phyloP scores from a whole-genome alignment of 371 early-diverging fungal species.

The Mortierella sp. region DNA sequence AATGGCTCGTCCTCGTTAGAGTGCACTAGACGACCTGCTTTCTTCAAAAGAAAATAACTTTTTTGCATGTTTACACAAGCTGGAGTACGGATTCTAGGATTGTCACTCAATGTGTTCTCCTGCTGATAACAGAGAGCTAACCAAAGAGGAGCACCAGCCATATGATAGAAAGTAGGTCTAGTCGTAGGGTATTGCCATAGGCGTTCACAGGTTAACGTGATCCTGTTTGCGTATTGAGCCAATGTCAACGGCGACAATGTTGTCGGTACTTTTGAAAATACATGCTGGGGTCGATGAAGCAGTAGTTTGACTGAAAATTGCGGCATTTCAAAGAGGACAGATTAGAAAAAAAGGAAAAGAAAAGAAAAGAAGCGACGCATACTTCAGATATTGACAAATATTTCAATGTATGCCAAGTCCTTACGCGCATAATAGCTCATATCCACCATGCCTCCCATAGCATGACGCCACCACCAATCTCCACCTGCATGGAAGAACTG shows the following conservation, averaged over 20 bases:
- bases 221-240: constrained; percentile 49
- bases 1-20: constrained; percentile 45
- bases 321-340: no score
- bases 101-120: constrained; percentile 52
- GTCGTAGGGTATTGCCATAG: constrained; percentile 50
- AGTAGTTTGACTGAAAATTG: constrained; percentile 37
- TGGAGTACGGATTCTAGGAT: constrained; percentile 53
- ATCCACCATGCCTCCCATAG: constrained; percentile 39
- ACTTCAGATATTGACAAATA: not conserved
- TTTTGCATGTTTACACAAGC: constrained; percentile 57
- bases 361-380: not conserved
- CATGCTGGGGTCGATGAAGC: constrained; percentile 56
- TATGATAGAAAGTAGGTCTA: constrained; percentile 44
- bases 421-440: constrained; percentile 46
- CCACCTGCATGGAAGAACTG: constrained; percentile 51
- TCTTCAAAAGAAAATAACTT: constrained; percentile 49
- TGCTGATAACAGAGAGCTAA: constrained; percentile 53
- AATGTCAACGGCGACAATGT: constrained; percentile 26
- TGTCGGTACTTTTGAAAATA: constrained; percentile 35
- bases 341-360: not conserved
- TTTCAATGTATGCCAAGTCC: not conserved
- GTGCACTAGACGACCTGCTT: constrained; percentile 52
- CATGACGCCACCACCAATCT: constrained; percentile 58
- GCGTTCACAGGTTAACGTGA: constrained; percentile 46
- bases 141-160: constrained; percentile 41